Evolutionary conservation across 257 asterid species (phyloP).

Genomic region (Nicotiana attenuata): DNA sequence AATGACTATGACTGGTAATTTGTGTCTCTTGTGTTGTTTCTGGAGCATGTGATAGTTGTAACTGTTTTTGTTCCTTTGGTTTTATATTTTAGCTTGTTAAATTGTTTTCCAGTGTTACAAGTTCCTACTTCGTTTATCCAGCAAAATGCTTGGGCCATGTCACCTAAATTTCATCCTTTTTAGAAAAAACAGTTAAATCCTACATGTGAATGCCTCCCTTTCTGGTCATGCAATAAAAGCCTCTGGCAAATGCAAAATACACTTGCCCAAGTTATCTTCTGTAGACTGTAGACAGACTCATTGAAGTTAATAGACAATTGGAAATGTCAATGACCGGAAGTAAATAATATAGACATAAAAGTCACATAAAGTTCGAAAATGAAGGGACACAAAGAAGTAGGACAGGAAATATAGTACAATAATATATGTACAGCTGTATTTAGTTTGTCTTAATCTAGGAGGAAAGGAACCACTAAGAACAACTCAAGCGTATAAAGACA

Average conservation of each 20-base stretch:
- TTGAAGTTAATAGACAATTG: neutral
- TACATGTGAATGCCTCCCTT: neutral
- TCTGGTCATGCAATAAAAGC: neutral
- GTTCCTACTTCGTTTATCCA: neutral
- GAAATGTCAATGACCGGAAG: neutral
- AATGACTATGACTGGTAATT: conserved; percentile 76
- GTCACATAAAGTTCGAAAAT: neutral
- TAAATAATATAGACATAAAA: neutral
- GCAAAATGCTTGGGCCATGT: neutral
- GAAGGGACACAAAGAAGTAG: neutral
- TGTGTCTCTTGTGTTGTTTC: neutral
- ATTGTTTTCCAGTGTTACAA: neutral
- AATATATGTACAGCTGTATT: neutral
- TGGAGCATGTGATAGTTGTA: neutral
- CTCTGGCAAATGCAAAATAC: neutral
- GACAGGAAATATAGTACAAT: neutral
- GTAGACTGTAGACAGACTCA: neutral
- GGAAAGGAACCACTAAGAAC: neutral
- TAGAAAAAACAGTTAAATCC: neutral
- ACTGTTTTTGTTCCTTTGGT: neutral
- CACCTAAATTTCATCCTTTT: neutral
- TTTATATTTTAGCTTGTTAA: neutral
- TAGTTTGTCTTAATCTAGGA: neutral
- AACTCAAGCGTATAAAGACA: neutral
- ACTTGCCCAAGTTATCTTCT: neutral